Evolutionary conservation across 1,284 basidiomycete species (phyloP), one percentile per base, ranked within the genome.

Genomic region (Schizophyllum amplum): DNA sequence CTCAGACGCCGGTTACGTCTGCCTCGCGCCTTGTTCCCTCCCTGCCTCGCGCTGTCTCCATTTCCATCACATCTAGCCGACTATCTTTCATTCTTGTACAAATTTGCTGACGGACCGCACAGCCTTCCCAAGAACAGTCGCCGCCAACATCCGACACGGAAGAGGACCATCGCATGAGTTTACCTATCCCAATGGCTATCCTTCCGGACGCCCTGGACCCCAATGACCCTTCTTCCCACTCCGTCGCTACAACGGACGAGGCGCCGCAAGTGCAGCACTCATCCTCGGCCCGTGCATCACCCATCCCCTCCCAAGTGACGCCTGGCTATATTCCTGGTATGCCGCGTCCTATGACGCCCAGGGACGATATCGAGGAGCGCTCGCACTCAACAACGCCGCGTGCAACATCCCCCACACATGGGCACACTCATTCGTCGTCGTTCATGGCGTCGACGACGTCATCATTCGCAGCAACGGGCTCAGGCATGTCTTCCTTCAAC

Each of bases 281-380:
- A 24, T 77, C 78, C 48, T 72, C 74, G 55, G 75, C 73, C 24
- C 77, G 75, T 20, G 68, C 78, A 53, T 85, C 85, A 1, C 84
- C 83, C 49, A 73, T 79, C 42, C 86, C 86, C 54, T 77, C 80
- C 2, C 84, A 82, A 56, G 81, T 80, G 21, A 66, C 88, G 22
- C 88, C 88, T 55, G 89, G 90, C n/a, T 92, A 92, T 69, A 83
- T 90, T 57, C 89, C 89, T 42, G 89, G 90, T 4, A 92, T 92
- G 90, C 87, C 87, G 27, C 76, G 89, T 51, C 90, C 90, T 13
- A 90, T 91, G 84, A 92, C 90, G 9, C 89, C 89, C 22, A 82
- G 81, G 58, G 85, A 88, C 52, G 88, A 89, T 55, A 66, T 77
- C 48, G 88, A 90, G 57, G 86, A 89, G 63, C 81, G 86, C 24